Base-by-base conservation (phyloP, 441 rosid species). In the Breynia disticha region DNA sequence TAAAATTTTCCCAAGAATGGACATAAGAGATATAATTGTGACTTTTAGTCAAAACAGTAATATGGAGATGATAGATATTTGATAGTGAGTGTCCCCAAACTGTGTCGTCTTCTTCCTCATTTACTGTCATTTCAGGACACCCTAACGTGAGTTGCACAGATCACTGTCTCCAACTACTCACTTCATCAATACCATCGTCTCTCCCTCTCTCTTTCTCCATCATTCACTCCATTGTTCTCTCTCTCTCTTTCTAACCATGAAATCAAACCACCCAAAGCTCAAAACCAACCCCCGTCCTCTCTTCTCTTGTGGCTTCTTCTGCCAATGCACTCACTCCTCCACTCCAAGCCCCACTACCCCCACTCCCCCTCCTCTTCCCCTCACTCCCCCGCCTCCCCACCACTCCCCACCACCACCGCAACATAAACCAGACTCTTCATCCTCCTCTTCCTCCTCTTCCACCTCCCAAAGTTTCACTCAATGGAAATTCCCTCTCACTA, bases 381-480 rank as follows among this genome's bases (percentile, higher is more conserved):
- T 79, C 52, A 41, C 45, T 46, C 46, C 24, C 15, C 51, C 67
- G 37, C 78, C 67, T 19, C 78, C 75, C 10, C 63, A 1, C 62
- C 57, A 0, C 75, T 14, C 71, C 1, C 72, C 78, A 1, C 56
- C 65, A 1, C 62, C 57, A 0, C 75, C 57, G 0, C 62, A 64
- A 12, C 55, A 55, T 0, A 55, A 37, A 35, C 52, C 72, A 17
- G 67, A 67, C 35, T 68, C 93, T 1, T 82, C 95, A 12, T 85
- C 87, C 12, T 79, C 95, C 1, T 85, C 93, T 4, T 86, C 97
- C 32, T 83, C 95, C 13, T 63, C 95, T 50, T 74, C 87, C 52
- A 68, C 87, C 57, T 86, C 95, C 19, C 95, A 84, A 46, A 84
- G 90, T 77, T 86, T 86, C 81, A 84, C 94, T 41, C 94, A 81